These are phyloP conservation scores for Botryotinia convoluta DNA, from an alignment of 2,329 filamentous ascomycete species.

Conservation along the genomic window DNA sequence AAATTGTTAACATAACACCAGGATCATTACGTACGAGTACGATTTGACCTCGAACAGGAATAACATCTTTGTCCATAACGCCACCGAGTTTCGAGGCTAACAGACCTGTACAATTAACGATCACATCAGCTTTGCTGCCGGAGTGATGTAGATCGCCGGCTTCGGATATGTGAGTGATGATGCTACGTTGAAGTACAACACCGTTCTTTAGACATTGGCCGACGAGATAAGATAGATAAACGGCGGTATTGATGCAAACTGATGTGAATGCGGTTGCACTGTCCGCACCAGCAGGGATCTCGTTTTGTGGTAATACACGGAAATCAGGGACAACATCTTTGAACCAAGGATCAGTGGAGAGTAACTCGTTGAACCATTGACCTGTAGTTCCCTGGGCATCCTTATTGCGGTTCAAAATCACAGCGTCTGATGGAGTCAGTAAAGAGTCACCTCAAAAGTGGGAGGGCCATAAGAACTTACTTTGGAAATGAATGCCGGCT, in stretches of 20 bases:
- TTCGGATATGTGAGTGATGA: slow-evolving; percentile 69
- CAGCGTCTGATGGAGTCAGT: slow-evolving; percentile 41
- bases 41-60: slow-evolving; percentile 77
- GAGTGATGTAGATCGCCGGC: slow-evolving; percentile 60
- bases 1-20: slow-evolving; percentile 56
- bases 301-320: slow-evolving; percentile 54
- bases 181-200: slow-evolving; percentile 62
- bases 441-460: background rate
- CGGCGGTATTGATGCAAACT: slow-evolving; percentile 84
- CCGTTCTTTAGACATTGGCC: slow-evolving; percentile 75
- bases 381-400: slow-evolving; percentile 28
- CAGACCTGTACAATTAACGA: slow-evolving; percentile 85
- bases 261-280: slow-evolving; percentile 76
- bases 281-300: slow-evolving; percentile 64
- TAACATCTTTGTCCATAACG: slow-evolving; percentile 70
- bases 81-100: slow-evolving; percentile 74
- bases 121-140: slow-evolving; percentile 58
- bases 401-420: slow-evolving; percentile 48
- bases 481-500: slow-evolving; percentile 77
- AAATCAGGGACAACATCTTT: slow-evolving; percentile 70
- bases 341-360: slow-evolving; percentile 70
- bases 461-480: slow-evolving; percentile 39
- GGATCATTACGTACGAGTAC: slow-evolving; percentile 65
- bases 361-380: slow-evolving; percentile 60
- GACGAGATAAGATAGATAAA: slow-evolving; percentile 84